phyloP scores from a whole-genome alignment of 1,284 basidiomycete genomes.

The Singerocomus rubriflavus region DNA sequence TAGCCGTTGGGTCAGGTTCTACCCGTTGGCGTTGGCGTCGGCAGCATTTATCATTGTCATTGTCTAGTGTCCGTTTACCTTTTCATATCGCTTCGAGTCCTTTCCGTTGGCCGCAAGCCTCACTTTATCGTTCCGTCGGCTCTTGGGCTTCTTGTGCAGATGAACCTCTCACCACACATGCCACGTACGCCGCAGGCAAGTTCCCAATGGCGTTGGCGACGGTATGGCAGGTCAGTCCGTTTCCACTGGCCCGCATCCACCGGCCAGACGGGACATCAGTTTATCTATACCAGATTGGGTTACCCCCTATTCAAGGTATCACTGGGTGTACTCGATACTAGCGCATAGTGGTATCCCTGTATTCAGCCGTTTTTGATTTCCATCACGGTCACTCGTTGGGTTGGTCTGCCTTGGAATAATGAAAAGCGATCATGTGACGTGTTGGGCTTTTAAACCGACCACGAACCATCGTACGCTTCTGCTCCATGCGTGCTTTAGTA shows the following conservation, averaged over 20 bases:
- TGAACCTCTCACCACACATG: background rate
- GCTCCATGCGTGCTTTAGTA: background rate
- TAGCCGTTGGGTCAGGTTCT: slow-evolving; percentile 6
- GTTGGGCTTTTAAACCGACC: no score
- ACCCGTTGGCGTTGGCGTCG: slow-evolving; percentile 12
- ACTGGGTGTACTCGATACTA: no score
- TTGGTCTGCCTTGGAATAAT: no score
- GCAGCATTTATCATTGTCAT: no score
- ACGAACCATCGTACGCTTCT: no score
- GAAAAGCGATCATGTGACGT: no score
- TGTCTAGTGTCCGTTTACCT: background rate
- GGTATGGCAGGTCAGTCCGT: background rate
- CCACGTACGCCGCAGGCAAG: background rate
- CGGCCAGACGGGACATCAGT: no score
- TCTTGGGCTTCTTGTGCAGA: background rate
- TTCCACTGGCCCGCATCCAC: background rate
- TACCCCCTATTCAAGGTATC: no score
- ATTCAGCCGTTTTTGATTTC: no score
- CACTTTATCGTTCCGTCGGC: slow-evolving; percentile 1
- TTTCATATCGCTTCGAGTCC: background rate
- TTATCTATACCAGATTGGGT: background rate
- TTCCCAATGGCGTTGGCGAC: background rate
- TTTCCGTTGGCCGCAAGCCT: slow-evolving; percentile 6
- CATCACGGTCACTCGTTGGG: slow-evolving; percentile 20
- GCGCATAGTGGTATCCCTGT: no score